Percentiles rank a stretch among this genome's conserved stretches.
Conservation (phyloP, 768 basidiomycete species). For the Calvatia gigantea region DNA sequence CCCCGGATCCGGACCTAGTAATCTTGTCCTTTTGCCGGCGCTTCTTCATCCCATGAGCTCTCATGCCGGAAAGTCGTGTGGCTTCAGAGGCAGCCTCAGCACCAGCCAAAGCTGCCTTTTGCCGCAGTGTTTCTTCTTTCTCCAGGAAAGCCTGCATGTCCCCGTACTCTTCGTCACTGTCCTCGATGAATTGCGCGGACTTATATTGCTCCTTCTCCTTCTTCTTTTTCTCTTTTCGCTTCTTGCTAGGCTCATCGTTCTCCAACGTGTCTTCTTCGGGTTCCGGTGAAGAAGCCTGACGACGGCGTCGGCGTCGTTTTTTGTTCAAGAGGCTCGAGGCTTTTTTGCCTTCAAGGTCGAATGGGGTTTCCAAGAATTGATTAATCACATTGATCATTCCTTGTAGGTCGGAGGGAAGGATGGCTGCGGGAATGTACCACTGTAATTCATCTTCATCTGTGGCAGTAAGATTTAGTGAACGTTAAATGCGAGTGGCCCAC, state of each 20-base stretch:
- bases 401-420: constrained; percentile 65
- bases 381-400: constrained; percentile 72
- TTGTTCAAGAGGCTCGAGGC: constrained; percentile 68
- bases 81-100: constrained; percentile 20
- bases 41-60: constrained; percentile 47
- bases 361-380: constrained; percentile 78
- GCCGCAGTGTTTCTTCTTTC: constrained; percentile 62
- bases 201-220: constrained; percentile 68
- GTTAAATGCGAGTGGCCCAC: not conserved
- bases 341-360: constrained; percentile 78
- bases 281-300: constrained; percentile 42
- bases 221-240: constrained; percentile 61
- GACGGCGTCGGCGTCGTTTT: constrained; percentile 50
- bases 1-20: not conserved
- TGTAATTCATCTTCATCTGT: constrained; percentile 68
- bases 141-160: constrained; percentile 82
- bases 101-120: constrained; percentile 40
- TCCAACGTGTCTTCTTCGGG: constrained; percentile 40
- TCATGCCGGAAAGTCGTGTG: constrained; percentile 48
- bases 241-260: constrained; percentile 41
- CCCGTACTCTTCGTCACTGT: constrained; percentile 82
- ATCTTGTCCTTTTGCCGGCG: constrained; percentile 39
- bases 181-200: constrained; percentile 88
- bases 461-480: constrained; percentile 10
- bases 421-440: constrained; percentile 80